Evolutionary conservation across 805 yeast species (phyloP), one percentile per base, ranked within the genome.

Genomic region (Candida rishiriensis): DNA sequence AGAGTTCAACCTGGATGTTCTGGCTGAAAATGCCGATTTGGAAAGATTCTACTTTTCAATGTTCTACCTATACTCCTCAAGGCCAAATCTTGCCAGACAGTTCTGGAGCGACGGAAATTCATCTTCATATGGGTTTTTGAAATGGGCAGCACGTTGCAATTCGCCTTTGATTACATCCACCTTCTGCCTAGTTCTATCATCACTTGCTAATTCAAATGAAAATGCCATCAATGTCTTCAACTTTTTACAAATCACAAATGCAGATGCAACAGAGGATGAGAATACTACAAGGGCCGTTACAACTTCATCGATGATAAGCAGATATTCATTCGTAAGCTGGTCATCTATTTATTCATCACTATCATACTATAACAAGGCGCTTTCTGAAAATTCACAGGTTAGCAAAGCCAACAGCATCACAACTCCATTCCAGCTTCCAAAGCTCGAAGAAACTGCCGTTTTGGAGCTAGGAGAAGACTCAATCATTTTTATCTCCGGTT

Each of bases 11-110:
- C 63, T 83, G 33, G 88, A 83, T 49, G 80, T 73, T 41, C 72
- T 85, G 15, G 74, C 88, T 1, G 79, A 83, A 21, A 80, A 83
- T 53, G 87, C 91, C 0, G 97, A 93, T 51, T 67, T 93, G 33
- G 99, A 93, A 61, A 72, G 96, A 49, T 87, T 91, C 56, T 90
- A 88, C 57, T 59, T 90, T 50, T 75, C 91, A 3, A 71, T 88
- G 46, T 83, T 82, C 36, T 85, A 76, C 59, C 71, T 88, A 8
- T 89, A 84, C 60, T 68, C 75, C 26, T 72, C 76, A 14, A 71
- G 95, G 44, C 79, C 82, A 1, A 73, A 74, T 1, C 65, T 82
- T 8, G 75, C 85, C 12, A 56, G 71, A 1, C 64, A 67, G 11
- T 85, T 87, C 56, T 90, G 96, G 95, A 60, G 64, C 11, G 87